phyloP scores from a whole-genome alignment of 495 filamentous ascomycete species.

The Neurospora sp. region DNA sequence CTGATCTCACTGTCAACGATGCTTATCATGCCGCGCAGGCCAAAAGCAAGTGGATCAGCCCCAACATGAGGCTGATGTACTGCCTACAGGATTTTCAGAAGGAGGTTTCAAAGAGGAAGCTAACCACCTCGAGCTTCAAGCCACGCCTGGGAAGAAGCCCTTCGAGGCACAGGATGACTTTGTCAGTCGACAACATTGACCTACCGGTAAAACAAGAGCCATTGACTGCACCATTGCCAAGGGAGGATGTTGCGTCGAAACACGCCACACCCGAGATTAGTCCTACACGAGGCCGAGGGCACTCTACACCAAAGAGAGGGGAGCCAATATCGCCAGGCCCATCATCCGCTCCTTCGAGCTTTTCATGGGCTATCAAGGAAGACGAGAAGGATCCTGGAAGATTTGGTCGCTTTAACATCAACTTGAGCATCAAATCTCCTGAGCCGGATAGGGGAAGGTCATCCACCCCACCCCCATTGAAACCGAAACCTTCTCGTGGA shows the following conservation, averaged over 20 bases:
- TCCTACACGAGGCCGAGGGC: slow-evolving; percentile 27
- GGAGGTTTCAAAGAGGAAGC: slow-evolving; percentile 46
- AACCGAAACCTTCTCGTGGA: slow-evolving; percentile 21
- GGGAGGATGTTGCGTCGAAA: slow-evolving; percentile 23
- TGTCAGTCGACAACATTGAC: slow-evolving; percentile 42
- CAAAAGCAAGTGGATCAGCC: slow-evolving; percentile 90
- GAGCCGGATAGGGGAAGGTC: slow-evolving; percentile 17
- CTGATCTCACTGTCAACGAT: slow-evolving; percentile 77
- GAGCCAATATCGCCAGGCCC: slow-evolving; percentile 45
- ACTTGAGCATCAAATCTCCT: slow-evolving; percentile 10
- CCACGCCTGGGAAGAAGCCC: slow-evolving; percentile 37
- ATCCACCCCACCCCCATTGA: slow-evolving; percentile 17
- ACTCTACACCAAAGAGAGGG: slow-evolving; percentile 29
- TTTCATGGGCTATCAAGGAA: slow-evolving; percentile 40
- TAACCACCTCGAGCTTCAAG: slow-evolving; percentile 33
- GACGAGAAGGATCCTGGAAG: slow-evolving; percentile 28
- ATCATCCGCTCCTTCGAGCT: slow-evolving; percentile 46
- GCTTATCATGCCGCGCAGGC: slow-evolving; percentile 85
- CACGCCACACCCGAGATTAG: slow-evolving; percentile 17
- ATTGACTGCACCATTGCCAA: slow-evolving; percentile 41
- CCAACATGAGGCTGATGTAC: slow-evolving; percentile 98
- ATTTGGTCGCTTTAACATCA: slow-evolving; percentile 31
- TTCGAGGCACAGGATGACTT: slow-evolving; percentile 40
- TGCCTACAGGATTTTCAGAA: slow-evolving; percentile 88
- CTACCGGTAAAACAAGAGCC: slow-evolving; percentile 31